phyloP scores from a whole-genome alignment of 2,329 filamentous ascomycete species.

The Graphiopsis chlorocephala region DNA sequence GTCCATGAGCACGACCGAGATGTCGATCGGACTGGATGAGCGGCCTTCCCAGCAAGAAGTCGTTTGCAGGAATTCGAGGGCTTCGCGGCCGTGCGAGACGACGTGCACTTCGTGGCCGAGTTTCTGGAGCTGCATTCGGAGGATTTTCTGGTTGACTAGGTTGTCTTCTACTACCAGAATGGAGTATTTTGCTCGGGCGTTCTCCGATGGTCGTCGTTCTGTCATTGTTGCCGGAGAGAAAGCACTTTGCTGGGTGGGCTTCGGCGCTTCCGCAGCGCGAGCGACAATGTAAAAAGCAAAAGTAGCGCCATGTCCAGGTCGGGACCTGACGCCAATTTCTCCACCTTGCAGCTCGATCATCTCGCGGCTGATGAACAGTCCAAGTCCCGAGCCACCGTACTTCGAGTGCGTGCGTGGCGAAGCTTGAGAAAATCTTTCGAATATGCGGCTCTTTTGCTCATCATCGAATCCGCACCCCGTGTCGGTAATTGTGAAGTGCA shows the following conservation, averaged over 20 bases:
- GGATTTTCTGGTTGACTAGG: slow-evolving; percentile 30
- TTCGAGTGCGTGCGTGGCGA: slow-evolving; percentile 65
- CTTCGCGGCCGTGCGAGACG: slow-evolving; percentile 29
- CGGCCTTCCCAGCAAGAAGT: slow-evolving; percentile 16
- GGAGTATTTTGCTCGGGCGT: background rate
- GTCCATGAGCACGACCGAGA: slow-evolving; percentile 31
- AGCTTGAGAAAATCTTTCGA: slow-evolving; percentile 68
- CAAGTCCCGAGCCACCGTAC: slow-evolving; percentile 68
- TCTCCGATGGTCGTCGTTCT: background rate
- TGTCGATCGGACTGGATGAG: slow-evolving; percentile 6
- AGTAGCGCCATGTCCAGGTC: slow-evolving; percentile 58
- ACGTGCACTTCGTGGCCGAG: slow-evolving; percentile 26
- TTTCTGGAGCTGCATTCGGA: slow-evolving; percentile 26
- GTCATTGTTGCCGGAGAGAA: background rate
- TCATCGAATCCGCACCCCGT: slow-evolving; percentile 40
- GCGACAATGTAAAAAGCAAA: slow-evolving; percentile 67
- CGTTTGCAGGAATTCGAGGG: slow-evolving; percentile 25
- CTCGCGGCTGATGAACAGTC: slow-evolving; percentile 65
- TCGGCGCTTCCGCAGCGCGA: background rate
- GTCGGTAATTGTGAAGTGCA: slow-evolving; percentile 23
- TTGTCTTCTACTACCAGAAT: slow-evolving; percentile 31
- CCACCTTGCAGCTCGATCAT: slow-evolving; percentile 68
- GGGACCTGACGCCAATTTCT: slow-evolving; percentile 62
- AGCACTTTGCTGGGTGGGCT: background rate
- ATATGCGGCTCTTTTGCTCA: slow-evolving; percentile 49